Percentiles rank a stretch among this genome's conserved stretches.
These are phyloP conservation scores for Cryptococcus hybrid DNA, from an alignment of 1,284 basidiomycete genomes.

Conservation along the genomic window DNA sequence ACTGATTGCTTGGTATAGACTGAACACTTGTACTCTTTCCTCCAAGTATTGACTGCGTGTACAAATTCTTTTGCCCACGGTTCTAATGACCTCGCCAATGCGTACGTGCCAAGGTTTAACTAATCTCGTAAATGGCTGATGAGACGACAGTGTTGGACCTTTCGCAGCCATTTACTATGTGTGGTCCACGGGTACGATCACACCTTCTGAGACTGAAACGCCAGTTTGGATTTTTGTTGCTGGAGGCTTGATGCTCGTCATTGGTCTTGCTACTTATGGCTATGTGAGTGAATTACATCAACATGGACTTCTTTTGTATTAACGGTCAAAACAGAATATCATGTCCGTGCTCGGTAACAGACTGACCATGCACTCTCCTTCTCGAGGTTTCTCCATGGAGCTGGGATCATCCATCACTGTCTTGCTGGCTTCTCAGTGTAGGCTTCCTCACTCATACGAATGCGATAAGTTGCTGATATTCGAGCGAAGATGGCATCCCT, in stretches of 20 bases:
- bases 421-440: slow-evolving; percentile 49
- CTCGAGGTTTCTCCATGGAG: slow-evolving; percentile 56
- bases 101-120: slow-evolving; percentile 1
- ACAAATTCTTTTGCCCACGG: slow-evolving; percentile 56
- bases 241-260: slow-evolving; percentile 49
- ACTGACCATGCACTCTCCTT: slow-evolving; percentile 53
- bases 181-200: slow-evolving; percentile 44
- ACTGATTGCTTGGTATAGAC: slow-evolving; percentile 17
- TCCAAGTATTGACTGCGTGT: slow-evolving; percentile 56
- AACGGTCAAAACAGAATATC: slow-evolving; percentile 26
- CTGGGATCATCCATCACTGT: slow-evolving; percentile 53
- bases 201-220: slow-evolving; percentile 44
- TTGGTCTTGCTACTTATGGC: slow-evolving; percentile 50
- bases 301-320: slow-evolving; percentile 11
- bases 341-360: slow-evolving; percentile 52
- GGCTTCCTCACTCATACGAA: background rate
- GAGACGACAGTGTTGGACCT: slow-evolving; percentile 30
- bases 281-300: slow-evolving; percentile 10
- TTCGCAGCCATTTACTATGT: slow-evolving; percentile 49
- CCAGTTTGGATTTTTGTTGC: slow-evolving; percentile 53
- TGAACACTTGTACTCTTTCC: slow-evolving; percentile 55
- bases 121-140: no score
- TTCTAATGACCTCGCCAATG: slow-evolving; percentile 49
- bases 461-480: no score
- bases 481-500: slow-evolving; percentile 30